These are phyloP conservation scores for Penicillium coffeae DNA, from an alignment of 495 filamentous ascomycete genomes.

Conservation along the genomic window DNA sequence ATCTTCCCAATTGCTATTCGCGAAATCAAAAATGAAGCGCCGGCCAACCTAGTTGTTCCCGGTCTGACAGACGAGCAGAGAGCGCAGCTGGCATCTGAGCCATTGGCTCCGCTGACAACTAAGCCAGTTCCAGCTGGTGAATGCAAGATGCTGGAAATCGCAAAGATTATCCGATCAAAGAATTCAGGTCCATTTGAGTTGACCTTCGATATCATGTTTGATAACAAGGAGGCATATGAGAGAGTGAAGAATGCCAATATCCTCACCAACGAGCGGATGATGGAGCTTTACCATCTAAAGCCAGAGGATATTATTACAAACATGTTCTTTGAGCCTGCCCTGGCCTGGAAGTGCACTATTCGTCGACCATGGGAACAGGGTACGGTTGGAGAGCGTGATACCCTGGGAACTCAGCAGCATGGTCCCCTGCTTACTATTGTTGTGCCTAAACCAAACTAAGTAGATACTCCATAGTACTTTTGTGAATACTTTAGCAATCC, in stretches of 20 bases:
- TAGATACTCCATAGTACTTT: no score
- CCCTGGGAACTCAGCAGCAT: conserved; percentile 2
- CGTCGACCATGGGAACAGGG: not conserved
- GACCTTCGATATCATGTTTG: conserved; percentile 50
- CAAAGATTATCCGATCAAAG: conserved; percentile 46
- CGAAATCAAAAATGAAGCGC: not conserved
- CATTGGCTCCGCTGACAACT: not conserved
- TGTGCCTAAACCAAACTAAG: not conserved
- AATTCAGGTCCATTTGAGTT: conserved; percentile 50
- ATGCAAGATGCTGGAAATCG: conserved; percentile 25
- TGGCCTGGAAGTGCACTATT: conserved; percentile 16
- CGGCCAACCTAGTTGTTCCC: not conserved
- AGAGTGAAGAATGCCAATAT: conserved; percentile 29
- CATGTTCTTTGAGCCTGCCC: conserved; percentile 41
- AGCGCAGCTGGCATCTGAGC: not conserved
- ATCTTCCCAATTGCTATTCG: conserved; percentile 3
- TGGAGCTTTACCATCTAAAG: conserved; percentile 26
- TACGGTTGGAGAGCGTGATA: not conserved
- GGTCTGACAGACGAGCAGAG: not conserved
- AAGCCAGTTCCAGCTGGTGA: conserved; percentile 5
- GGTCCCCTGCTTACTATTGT: conserved; percentile 1
- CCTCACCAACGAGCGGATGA: conserved; percentile 26
- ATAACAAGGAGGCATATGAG: conserved; percentile 24
- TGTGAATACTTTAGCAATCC: no score
- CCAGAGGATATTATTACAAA: conserved; percentile 33